Conservation (phyloP, 139 green algal species). For the Desmodesmus armatus region DNA sequence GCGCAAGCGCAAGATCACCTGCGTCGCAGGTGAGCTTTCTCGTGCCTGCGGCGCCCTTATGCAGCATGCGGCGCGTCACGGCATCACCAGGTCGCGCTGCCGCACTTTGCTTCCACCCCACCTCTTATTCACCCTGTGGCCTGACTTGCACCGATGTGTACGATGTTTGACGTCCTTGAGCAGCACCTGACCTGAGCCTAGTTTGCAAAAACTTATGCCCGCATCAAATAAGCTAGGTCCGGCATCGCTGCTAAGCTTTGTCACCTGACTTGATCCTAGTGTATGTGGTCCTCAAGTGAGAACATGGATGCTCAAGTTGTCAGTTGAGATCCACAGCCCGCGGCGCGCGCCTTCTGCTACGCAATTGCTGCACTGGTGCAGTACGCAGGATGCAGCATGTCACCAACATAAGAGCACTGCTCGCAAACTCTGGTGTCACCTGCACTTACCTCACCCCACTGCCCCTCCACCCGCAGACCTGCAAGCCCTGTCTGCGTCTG, state of each 20-base stretch:
- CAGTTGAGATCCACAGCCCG: too few species aligned
- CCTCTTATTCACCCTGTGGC: not conserved
- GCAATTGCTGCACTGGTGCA: not conserved
- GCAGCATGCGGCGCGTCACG: conserved; percentile 1
- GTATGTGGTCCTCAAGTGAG: too few species aligned
- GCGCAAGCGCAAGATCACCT: conserved; percentile 65
- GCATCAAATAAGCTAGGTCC: too few species aligned
- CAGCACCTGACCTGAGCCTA: not conserved
- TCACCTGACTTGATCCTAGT: too few species aligned
- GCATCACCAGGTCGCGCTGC: not conserved
- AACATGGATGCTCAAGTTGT: too few species aligned
- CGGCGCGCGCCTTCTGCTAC: not conserved
- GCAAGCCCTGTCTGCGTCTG: conserved; percentile 50
- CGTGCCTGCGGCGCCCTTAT: not conserved
- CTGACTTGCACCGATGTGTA: not conserved
- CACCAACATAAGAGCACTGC: not conserved
- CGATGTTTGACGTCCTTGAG: not conserved
- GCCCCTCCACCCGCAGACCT: conserved; percentile 66
- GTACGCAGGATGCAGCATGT: not conserved
- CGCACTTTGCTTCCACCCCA: not conserved
- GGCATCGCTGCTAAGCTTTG: too few species aligned
- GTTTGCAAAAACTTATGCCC: not conserved
- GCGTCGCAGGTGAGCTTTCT: conserved; percentile 63
- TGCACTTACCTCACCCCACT: not conserved
- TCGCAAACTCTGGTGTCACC: not conserved